These are phyloP conservation scores for Metschnikowia noctiluminum DNA, from an alignment of 805 yeast species.

Conservation along the genomic window DNA sequence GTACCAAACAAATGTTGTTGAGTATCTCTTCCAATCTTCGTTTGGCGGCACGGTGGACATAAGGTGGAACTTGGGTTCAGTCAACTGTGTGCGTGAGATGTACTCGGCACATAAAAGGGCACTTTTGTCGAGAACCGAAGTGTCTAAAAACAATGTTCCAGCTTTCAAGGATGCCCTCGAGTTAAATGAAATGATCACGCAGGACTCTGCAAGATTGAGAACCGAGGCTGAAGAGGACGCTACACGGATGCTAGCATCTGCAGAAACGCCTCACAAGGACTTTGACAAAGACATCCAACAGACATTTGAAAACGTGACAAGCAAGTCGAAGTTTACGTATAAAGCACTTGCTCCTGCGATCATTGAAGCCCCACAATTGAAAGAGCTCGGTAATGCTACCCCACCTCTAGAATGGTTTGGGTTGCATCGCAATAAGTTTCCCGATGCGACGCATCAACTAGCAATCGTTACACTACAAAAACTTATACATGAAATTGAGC, in stretches of 20 bases:
- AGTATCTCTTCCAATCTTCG: constrained; percentile 63
- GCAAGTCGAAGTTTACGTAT: constrained; percentile 48
- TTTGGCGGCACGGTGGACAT: constrained; percentile 91
- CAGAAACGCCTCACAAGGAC: constrained; percentile 12
- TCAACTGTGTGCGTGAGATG: constrained; percentile 89
- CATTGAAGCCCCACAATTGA: constrained; percentile 84
- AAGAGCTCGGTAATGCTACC: constrained; percentile 93
- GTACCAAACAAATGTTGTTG: constrained; percentile 49
- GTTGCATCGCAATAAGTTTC: constrained; percentile 79
- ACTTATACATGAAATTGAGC: constrained; percentile 65
- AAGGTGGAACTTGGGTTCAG: constrained; percentile 90
- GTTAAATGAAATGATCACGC: background rate
- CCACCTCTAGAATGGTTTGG: constrained; percentile 99
- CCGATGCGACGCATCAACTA: constrained; percentile 80
- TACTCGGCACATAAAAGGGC: constrained; percentile 82
- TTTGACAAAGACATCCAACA: constrained; percentile 38
- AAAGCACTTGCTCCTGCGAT: constrained; percentile 68
- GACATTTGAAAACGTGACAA: constrained; percentile 36
- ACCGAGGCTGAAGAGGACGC: constrained; percentile 1
- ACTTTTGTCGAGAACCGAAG: constrained; percentile 50
- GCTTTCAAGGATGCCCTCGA: constrained; percentile 3
- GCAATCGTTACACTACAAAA: constrained; percentile 72
- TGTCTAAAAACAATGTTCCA: constrained; percentile 25
- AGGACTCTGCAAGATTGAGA: background rate
- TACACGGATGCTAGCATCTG: constrained; percentile 2